Base-by-base conservation (phyloP, 176 grass and related monocot genomes). In the Zizania latifolia region DNA sequence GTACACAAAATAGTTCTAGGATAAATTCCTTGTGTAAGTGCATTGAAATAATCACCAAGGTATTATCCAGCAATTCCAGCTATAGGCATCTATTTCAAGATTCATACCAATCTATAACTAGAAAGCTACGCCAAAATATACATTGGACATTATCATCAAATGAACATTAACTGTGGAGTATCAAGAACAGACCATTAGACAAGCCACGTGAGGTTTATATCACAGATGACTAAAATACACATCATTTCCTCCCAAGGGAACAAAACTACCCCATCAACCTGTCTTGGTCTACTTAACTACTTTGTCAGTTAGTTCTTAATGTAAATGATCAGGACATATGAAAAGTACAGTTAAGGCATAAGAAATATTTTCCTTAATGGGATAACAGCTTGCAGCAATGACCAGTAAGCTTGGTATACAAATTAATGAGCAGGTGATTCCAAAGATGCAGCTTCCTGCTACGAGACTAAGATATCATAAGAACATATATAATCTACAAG, bases 241-340 rank as follows among this genome's bases (percentile, higher is more conserved):
- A n/a, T n/a, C n/a, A n/a, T n/a, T n/a, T n/a, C n/a, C n/a, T n/a
- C n/a, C n/a, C n/a, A n/a, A n/a, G n/a, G n/a, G n/a, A n/a, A n/a
- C n/a, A n/a, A n/a, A n/a, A n/a, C n/a, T n/a, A n/a, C n/a, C n/a
- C n/a, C n/a, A n/a, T n/a, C n/a, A 29, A 10, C 36, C n/a, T 76
- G 40, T 22, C 32, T 65, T 77, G 40, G n/a, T 57, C 22, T 64
- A 44, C n/a, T n/a, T n/a, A n/a, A n/a, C n/a, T n/a, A n/a, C 30
- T 19, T 38, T 31, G 16, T 62, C 22, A 1, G 0, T 58, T 68
- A 24, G 62, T n/a, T 54, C 45, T 37, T 69, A 37, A 70, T 22
- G 69, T 14, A 50, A 36, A 50, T 62, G 63, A 50, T 61, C 30
- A 67, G 68, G 53, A 70, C 71, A 39, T 66, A 54, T 59, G 44